These are phyloP conservation scores for Fusarium bactridioides DNA, from an alignment of 2,329 filamentous ascomycete species.

Conservation along the genomic window DNA sequence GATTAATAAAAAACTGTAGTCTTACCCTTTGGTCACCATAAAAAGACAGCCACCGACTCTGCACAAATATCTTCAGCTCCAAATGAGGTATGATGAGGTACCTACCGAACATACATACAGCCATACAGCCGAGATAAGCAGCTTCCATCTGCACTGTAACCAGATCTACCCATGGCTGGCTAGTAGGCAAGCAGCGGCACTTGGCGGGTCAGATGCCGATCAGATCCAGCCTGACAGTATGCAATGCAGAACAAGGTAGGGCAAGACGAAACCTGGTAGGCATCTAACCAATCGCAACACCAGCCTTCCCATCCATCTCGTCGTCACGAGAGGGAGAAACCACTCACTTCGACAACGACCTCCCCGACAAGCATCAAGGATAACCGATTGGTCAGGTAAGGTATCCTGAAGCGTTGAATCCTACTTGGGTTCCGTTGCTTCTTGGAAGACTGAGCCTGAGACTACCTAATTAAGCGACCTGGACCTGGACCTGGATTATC, in stretches of 20 bases:
- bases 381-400: not conserved
- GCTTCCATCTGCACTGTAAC: not conserved
- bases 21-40: not conserved
- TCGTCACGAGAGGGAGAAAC: not conserved
- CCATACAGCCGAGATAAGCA: not conserved
- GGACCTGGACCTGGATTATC: not conserved
- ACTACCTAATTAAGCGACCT: not conserved
- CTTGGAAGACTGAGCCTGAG: slow-evolving; percentile 7
- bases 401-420: slow-evolving; percentile 1
- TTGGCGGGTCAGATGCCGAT: slow-evolving; percentile 30
- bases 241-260: slow-evolving; percentile 10
- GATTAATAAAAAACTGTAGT: not conserved
- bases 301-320: slow-evolving; percentile 14
- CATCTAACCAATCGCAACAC: slow-evolving; percentile 24
- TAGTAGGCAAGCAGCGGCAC: slow-evolving; percentile 14
- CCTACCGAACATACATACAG: not conserved
- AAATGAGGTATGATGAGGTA: not conserved
- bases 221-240: slow-evolving; percentile 12
- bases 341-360: slow-evolving; percentile 13
- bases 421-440: not conserved
- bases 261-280: not conserved
- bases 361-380: slow-evolving; percentile 6
- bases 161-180: not conserved
- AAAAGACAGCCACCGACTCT: not conserved
- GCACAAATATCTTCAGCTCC: not conserved